A percentile compares a stretch with the other conserved stretches of the same genome.
These are phyloP conservation scores for Candida labiduridarum DNA, from an alignment of 1,139 yeast genomes.

Conservation along the genomic window DNA sequence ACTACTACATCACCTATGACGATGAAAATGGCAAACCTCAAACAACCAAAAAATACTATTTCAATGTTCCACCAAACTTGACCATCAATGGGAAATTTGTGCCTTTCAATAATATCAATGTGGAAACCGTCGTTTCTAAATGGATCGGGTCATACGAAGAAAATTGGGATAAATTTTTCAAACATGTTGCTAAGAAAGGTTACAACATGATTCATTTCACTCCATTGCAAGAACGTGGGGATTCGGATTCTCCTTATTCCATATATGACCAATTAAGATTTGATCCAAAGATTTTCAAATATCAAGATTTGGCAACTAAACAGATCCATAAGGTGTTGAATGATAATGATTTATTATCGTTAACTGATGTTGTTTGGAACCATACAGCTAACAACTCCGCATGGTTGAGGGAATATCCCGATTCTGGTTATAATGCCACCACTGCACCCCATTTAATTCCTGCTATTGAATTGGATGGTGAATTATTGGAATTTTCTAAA, in stretches of 20 bases:
- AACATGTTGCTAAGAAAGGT: slow-evolving; percentile 66
- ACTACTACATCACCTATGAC: slow-evolving; percentile 56
- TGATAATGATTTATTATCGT: slow-evolving; percentile 64
- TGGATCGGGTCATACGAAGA: slow-evolving; percentile 73
- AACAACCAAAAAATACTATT: slow-evolving; percentile 61
- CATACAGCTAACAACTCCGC: slow-evolving; percentile 90
- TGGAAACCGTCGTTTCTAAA: slow-evolving; percentile 87
- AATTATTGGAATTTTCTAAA: slow-evolving; percentile 64
- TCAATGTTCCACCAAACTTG: slow-evolving; percentile 81
- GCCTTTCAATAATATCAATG: slow-evolving; percentile 77
- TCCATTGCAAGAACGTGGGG: slow-evolving; percentile 88
- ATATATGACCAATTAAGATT: slow-evolving; percentile 81
- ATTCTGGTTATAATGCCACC: slow-evolving; percentile 79
- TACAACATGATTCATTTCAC: slow-evolving; percentile 97
- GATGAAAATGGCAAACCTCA: slow-evolving; percentile 25
- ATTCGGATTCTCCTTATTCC: slow-evolving; percentile 89
- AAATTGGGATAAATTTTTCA: slow-evolving; percentile 68
- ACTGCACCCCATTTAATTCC: slow-evolving; percentile 89
- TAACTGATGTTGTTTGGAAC: slow-evolving; percentile 92
- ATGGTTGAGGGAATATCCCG: slow-evolving; percentile 88
- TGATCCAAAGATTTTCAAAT: slow-evolving; percentile 65
- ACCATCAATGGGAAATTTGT: slow-evolving; percentile 56
- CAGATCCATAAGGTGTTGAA: slow-evolving; percentile 45
- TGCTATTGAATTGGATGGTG: slow-evolving; percentile 81
- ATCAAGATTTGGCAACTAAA: slow-evolving; percentile 33